Percentiles rank a stretch among this genome's conserved stretches.
Conservation (phyloP, 2,329 filamentous ascomycete species). For the Sphaerostilbella broomeana region DNA sequence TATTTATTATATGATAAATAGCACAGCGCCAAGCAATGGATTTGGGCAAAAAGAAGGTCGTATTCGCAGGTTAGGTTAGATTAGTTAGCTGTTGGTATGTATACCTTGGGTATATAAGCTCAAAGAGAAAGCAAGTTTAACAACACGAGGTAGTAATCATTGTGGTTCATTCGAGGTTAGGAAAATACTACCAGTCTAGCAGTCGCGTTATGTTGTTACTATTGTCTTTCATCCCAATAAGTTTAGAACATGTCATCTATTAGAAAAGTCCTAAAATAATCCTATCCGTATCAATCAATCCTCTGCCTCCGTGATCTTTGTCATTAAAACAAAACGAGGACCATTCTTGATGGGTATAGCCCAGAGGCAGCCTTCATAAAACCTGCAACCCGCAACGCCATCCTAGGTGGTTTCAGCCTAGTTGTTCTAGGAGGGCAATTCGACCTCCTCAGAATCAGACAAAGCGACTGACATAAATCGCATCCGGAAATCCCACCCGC, state of each 20-base stretch:
- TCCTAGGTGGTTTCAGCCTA: too few relatives aligned
- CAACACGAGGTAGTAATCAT: too few relatives aligned
- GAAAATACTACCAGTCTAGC: too few relatives aligned
- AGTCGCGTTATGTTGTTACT: too few relatives aligned
- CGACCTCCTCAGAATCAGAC: slow-evolving; percentile 1
- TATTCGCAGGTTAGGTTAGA: too few relatives aligned
- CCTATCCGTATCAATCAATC: slow-evolving; percentile 30
- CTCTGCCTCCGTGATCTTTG: slow-evolving; percentile 28
- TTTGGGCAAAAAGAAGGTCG: too few relatives aligned
- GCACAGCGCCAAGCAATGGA: too few relatives aligned
- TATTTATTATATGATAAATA: too few relatives aligned
- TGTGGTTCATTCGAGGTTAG: too few relatives aligned
- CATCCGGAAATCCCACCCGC: slow-evolving; percentile 18
- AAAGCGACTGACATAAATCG: slow-evolving; percentile 9
- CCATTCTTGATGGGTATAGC: slow-evolving; percentile 34
- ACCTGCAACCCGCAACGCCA: slow-evolving; percentile 35
- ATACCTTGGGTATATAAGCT: too few relatives aligned
- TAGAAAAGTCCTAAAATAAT: slow-evolving; percentile 21
- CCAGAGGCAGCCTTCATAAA: slow-evolving; percentile 35
- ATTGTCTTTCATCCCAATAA: neutral
- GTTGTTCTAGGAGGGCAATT: slow-evolving; percentile 17
- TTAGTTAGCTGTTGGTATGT: too few relatives aligned
- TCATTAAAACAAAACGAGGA: slow-evolving; percentile 27
- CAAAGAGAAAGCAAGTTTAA: too few relatives aligned
- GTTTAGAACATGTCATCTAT: slow-evolving; percentile 26